Conservation (phyloP, 352 stramenopile species). For the Phytopythium kandeliae region DNA sequence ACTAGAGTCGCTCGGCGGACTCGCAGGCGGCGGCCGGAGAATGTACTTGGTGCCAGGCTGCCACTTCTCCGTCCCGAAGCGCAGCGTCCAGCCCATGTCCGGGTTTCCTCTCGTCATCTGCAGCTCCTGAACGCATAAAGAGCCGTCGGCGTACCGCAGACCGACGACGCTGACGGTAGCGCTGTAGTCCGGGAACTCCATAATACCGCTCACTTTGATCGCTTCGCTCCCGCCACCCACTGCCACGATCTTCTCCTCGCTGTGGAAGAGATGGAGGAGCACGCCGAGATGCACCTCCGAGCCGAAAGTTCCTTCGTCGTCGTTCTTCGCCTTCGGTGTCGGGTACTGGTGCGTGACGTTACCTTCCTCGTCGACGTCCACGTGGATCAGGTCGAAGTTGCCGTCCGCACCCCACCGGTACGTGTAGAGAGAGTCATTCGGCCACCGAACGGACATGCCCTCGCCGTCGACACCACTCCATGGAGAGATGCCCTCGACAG, state of each 20-base stretch:
- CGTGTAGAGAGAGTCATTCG: slow-evolving; percentile 85
- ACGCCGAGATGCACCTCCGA: slow-evolving; percentile 77
- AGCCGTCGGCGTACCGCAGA: slow-evolving; percentile 40
- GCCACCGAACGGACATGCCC: slow-evolving; percentile 86
- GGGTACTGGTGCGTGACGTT: slow-evolving; percentile 64
- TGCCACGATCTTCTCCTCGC: neutral
- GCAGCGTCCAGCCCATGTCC: slow-evolving; percentile 84
- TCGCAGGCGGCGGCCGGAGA: slow-evolving; percentile 23
- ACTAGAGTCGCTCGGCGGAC: slow-evolving; percentile 3
- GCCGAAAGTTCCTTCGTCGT: slow-evolving; percentile 72
- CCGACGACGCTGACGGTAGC: slow-evolving; percentile 69
- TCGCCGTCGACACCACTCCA: slow-evolving; percentile 88
- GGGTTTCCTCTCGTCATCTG: slow-evolving; percentile 75
- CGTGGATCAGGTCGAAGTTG: slow-evolving; percentile 82
- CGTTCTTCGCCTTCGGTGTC: slow-evolving; percentile 62
- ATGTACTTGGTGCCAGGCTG: slow-evolving; percentile 83
- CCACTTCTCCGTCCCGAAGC: slow-evolving; percentile 85
- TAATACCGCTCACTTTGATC: slow-evolving; percentile 46
- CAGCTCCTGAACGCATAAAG: slow-evolving; percentile 72
- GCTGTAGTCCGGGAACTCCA: slow-evolving; percentile 84
- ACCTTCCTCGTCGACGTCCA: slow-evolving; percentile 76
- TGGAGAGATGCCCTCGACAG: slow-evolving; percentile 79
- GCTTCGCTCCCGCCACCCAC: neutral
- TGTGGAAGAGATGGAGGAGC: slow-evolving; percentile 59
- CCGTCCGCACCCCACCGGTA: slow-evolving; percentile 86